Conservation (phyloP, 192 early-diverging fungal species). For the Coemansia sp. region DNA sequence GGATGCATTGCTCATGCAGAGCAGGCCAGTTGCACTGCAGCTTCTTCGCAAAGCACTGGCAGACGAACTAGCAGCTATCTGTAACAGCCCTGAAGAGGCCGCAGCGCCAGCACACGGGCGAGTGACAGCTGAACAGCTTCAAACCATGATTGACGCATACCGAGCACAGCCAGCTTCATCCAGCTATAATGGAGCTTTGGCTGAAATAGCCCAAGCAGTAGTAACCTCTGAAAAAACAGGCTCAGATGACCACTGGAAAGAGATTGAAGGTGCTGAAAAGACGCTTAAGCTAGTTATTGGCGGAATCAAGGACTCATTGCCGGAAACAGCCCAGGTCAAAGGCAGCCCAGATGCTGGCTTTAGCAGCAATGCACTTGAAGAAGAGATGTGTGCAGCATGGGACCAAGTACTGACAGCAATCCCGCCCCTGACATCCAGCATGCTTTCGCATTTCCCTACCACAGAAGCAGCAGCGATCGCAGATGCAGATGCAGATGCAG, state of each 20-base stretch:
- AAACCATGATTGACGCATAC: constrained; percentile 13
- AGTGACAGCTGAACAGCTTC: constrained; percentile 25
- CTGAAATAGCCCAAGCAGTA: constrained; percentile 16
- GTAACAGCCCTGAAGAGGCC: neutral
- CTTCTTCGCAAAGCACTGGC: constrained; percentile 28
- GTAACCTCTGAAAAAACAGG: constrained; percentile 6
- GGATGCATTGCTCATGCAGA: constrained; percentile 37
- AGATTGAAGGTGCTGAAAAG: constrained; percentile 44
- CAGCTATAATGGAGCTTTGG: constrained; percentile 1
- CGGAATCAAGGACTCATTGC: constrained; percentile 35
- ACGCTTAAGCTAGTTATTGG: constrained; percentile 46
- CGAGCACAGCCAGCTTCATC: constrained; percentile 1
- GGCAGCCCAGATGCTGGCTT: neutral
- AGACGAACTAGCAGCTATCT: neutral
- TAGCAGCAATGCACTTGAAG: constrained; percentile 15
- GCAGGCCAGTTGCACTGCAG: constrained; percentile 28
- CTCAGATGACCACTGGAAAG: constrained; percentile 25
- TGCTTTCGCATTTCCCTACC: constrained; percentile 9
- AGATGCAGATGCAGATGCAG: neutral
- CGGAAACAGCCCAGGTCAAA: constrained; percentile 2
- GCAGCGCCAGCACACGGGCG: constrained; percentile 11
- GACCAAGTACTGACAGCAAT: constrained; percentile 41
- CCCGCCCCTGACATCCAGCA: constrained; percentile 17
- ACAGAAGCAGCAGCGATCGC: neutral
- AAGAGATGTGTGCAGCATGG: constrained; percentile 43